Evolutionary conservation across 1,139 yeast species (phyloP).

Genomic region (Wickerhamomyces sp.): DNA sequence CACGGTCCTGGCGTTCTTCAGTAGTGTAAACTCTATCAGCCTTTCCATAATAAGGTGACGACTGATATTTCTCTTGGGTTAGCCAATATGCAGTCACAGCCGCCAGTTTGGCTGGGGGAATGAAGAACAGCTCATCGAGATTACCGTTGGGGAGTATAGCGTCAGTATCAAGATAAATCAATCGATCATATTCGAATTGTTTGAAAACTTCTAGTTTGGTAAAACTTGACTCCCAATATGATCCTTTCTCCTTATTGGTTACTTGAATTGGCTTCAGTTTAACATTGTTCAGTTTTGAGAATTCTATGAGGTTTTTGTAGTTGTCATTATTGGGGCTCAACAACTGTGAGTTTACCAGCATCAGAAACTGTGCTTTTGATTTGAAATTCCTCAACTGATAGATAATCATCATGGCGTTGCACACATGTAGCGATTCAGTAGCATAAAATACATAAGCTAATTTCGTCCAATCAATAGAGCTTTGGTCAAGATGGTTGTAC

Average conservation of each 20-base stretch:
- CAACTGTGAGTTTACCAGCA: conserved; percentile 29
- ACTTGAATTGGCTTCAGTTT: conserved; percentile 22
- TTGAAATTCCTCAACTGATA: conserved; percentile 25
- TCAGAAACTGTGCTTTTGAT: conserved; percentile 35
- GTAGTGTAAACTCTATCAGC: conserved; percentile 4
- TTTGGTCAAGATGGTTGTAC: conserved; percentile 5
- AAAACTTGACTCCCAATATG: conserved; percentile 46
- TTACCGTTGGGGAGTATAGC: conserved; percentile 27
- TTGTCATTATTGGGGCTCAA: conserved; percentile 12
- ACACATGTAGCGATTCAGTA: conserved; percentile 34
- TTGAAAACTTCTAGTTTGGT: conserved; percentile 53
- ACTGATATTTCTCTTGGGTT: conserved; percentile 2
- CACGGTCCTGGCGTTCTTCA: conserved; percentile 5
- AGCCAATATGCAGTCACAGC: conserved; percentile 31
- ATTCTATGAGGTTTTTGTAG: conserved; percentile 11
- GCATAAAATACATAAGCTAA: conserved; percentile 44
- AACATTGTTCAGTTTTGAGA: conserved; percentile 24
- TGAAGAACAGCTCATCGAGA: conserved; percentile 45
- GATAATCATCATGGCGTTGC: conserved; percentile 38
- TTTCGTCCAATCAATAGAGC: conserved; percentile 27
- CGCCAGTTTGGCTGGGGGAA: conserved; percentile 36
- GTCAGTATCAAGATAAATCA: conserved; percentile 43
- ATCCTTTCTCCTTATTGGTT: conserved; percentile 24
- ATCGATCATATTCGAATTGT: conserved; percentile 42
- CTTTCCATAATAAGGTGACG: conserved; percentile 8